phyloP scores from a whole-genome alignment of 2,329 filamentous ascomycete species.

The Monilinia aucupariae region DNA sequence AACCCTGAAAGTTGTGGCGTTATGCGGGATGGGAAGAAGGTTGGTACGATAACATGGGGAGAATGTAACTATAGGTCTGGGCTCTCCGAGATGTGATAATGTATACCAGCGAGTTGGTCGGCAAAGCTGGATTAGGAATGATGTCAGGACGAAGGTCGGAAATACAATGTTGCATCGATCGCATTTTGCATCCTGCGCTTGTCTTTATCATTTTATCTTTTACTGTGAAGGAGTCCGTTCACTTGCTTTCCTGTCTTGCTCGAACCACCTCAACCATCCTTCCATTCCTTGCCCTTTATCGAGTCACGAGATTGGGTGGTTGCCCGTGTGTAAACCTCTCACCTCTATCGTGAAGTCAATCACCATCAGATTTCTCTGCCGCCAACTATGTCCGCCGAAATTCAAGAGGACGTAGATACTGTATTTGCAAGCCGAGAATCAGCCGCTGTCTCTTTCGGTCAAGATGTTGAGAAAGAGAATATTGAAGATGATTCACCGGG shows the following conservation, averaged over 20 bases:
- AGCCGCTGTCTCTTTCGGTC: not conserved
- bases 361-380: not conserved
- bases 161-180: not conserved
- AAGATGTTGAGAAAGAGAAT: constrained; percentile 21
- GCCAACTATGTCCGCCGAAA: not conserved
- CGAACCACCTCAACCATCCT: not conserved
- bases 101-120: not conserved
- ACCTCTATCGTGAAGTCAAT: not conserved
- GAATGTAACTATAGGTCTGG: not conserved
- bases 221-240: not conserved
- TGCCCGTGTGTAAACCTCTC: too few species aligned
- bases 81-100: not conserved
- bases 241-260: not conserved
- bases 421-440: constrained; percentile 2
- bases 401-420: not conserved
- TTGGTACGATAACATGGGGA: not conserved
- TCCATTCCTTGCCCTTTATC: not conserved
- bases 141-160: not conserved
- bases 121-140: not conserved
- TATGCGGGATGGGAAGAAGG: not conserved
- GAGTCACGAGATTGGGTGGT: not conserved
- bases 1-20: not conserved
- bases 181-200: not conserved
- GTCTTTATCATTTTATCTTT: not conserved
- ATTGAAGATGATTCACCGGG: constrained; percentile 3